Base-by-base conservation (phyloP, 2,329 filamentous ascomycete species). In the Ilyonectria mors-panacis region DNA sequence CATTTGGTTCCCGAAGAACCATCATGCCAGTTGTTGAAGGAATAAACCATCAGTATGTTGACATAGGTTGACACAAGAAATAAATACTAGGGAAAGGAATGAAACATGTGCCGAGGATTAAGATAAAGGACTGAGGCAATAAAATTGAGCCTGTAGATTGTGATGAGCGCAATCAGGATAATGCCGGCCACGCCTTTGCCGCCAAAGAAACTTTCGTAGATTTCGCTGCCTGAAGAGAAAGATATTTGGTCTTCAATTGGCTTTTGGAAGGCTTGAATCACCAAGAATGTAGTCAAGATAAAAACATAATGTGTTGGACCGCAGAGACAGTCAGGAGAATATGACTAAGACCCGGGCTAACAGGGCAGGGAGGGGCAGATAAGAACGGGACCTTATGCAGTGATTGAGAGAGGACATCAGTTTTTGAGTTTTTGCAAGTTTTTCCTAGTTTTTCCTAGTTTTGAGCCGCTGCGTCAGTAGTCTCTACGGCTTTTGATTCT, bases 31-130 rank as follows among this genome's bases (percentile, higher is more conserved):
- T 63, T 63, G 42, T 57, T 56, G 12, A 63, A 63, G 23, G 59
- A 47, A 33, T 63, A 63, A 12, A 63, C 51, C 42, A 56, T 63
- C 4, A 63, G 42, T 9, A 63, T 63, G 10, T 63, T 63, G 44
- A 63, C 55, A n/a, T 63, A 63, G 4, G 59, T 61, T 13, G 59
- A 50, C 51, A 56, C 55, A 15, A 63, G 51, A 23, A 63, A 26
- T 30, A 63, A 39, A 35, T 63, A 57, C 12, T 63, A 42, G 1
- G 59, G 59, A 17, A 42, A 63, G 2, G 59, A 63, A n/a, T 63
- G 59, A 9, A 63, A 63, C 42, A 63, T 63, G 23, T 63, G 59
- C 59, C 59, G 56, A 10, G 59, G 59, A 21, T 63, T 51, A n/a
- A 63, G 26, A 21, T 63, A 63, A 13, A 63, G 59, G 19, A 63